Evolutionary conservation across 192 early-diverging fungal species (phyloP), one percentile per base, ranked within the genome.

Genomic region (Backusella westeae): DNA sequence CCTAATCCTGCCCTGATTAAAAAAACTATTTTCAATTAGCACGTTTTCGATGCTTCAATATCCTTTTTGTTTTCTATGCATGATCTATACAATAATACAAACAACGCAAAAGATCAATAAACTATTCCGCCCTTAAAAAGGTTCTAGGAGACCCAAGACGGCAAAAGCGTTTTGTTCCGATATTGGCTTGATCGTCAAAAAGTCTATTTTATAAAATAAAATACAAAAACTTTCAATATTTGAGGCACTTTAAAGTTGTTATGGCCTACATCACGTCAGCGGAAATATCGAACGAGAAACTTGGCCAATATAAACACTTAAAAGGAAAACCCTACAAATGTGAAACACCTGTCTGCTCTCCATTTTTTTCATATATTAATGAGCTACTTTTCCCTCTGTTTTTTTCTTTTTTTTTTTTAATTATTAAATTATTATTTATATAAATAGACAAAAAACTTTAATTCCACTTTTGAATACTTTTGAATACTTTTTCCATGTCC

Each of bases 261-360:
- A 14, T 63, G n/a, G 17, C 2, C 12, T 14, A 53, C 21, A 72
- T 34, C 12, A 53, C 3, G 14, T 15, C 71, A 72, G 23, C 6
- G 4, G 71, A 72, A 72, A 49, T 49, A 23, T 29, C 29, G 42
- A 32, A 72, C 26, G 71, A 72, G 71, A 72, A 72, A 72, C 71
- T 10, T 72, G 44, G 6, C 71, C 71, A 72, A 72, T 72, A 4
- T 34, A 52, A 53, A 72, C 17, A 6, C 42, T 49, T 17, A 19
- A 72, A 15, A n/a, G 14, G 42, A 53, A 49, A 69, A 69, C 67
- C 3, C 67, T 69, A 17, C 67, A 39, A 39, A 39, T 69, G 17
- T 34, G 67, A 69, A 36, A 36, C 56, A 63, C 10, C 23, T 29
- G 21, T 29, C 53, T 9, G 8, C 8, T 63, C 56, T 63, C 23